phyloP scores from a whole-genome alignment of 257 asterid genomes.

The Galeopsis tetrahit region DNA sequence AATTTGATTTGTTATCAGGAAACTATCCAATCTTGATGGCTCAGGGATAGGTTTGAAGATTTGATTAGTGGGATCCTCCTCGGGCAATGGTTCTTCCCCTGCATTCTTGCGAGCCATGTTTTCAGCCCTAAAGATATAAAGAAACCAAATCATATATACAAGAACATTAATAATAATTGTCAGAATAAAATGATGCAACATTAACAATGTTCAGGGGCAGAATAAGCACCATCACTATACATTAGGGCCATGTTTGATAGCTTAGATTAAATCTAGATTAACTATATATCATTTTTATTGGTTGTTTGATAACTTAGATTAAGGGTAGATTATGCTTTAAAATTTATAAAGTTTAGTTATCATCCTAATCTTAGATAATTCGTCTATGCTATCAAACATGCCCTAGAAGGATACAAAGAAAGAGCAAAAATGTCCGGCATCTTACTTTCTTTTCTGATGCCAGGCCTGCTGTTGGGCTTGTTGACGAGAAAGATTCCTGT shows the following conservation, averaged over 20 bases:
- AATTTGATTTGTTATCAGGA: slow-evolving; percentile 85
- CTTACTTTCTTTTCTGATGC: slow-evolving; percentile 96
- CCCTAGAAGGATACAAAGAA: background rate
- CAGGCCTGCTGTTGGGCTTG: slow-evolving; percentile 96
- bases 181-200: slow-evolving; percentile 11
- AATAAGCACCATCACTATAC: background rate
- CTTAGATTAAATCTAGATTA: too few species aligned
- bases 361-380: too few species aligned
- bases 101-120: slow-evolving; percentile 76
- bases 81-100: slow-evolving; percentile 96
- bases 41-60: slow-evolving; percentile 90
- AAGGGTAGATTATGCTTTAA: too few species aligned
- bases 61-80: slow-evolving; percentile 93
- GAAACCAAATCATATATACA: background rate
- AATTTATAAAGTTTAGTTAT: too few species aligned
- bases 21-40: slow-evolving; percentile 94
- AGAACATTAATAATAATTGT: background rate
- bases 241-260: too few species aligned
- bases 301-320: too few species aligned
- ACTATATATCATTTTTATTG: too few species aligned
- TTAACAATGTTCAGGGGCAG: background rate
- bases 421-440: background rate
- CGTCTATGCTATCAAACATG: too few species aligned
- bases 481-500: slow-evolving; percentile 92
- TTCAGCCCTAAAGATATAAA: slow-evolving; percentile 61